These are phyloP conservation scores for Suhomyces anneliseae DNA, from an alignment of 1,139 yeast species.

Conservation along the genomic window DNA sequence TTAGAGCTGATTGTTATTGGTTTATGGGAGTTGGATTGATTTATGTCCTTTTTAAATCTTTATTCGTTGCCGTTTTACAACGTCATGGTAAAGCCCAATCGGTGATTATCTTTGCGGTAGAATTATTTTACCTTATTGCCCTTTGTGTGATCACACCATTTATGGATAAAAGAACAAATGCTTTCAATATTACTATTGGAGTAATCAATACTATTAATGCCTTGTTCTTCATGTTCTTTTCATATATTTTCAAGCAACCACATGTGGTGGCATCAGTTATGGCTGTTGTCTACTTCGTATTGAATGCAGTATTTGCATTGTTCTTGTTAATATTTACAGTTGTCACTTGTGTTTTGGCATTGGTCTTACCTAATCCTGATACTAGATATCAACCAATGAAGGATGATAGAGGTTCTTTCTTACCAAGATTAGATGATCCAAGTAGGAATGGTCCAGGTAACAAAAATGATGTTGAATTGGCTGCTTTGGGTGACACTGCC, in stretches of 20 bases:
- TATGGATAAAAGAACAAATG: conserved; percentile 93
- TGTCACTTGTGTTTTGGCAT: conserved; percentile 80
- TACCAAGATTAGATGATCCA: conserved; percentile 60
- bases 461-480: conserved; percentile 70
- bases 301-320: conserved; percentile 88
- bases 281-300: conserved; percentile 87
- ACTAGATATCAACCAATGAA: conserved; percentile 94
- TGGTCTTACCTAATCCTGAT: conserved; percentile 89
- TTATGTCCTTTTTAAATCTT: conserved; percentile 71
- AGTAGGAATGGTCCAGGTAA: conserved; percentile 32
- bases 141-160: conserved; percentile 78
- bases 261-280: conserved; percentile 85
- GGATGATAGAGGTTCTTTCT: conserved; percentile 92
- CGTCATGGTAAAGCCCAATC: conserved; percentile 78
- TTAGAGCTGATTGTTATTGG: conserved; percentile 83
- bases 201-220: conserved; percentile 80
- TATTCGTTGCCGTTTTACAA: conserved; percentile 87
- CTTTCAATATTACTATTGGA: conserved; percentile 82
- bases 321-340: conserved; percentile 81
- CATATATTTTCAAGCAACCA: conserved; percentile 81
- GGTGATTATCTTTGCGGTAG: conserved; percentile 71
- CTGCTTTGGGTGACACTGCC: conserved; percentile 87
- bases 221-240: conserved; percentile 83
- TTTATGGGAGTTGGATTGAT: conserved; percentile 66
- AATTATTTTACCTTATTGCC: conserved; percentile 62